Percentiles rank a stretch among this genome's conserved stretches.
Evolutionary conservation across 768 basidiomycete species (phyloP).

Genomic region (Lentinula sp.): DNA sequence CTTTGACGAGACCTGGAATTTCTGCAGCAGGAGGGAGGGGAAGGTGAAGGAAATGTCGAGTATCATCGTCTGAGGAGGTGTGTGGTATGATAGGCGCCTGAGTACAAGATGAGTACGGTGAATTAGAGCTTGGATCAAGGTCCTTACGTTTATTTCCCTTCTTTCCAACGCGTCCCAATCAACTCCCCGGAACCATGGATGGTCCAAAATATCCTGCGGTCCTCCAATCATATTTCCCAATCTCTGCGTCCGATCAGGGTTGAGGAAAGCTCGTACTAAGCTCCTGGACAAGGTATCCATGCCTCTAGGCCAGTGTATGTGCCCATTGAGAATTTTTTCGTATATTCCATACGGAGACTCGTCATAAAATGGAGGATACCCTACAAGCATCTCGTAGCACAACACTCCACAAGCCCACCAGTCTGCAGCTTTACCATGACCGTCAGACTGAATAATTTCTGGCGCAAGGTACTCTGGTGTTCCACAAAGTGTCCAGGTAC

Average conservation of each 20-base stretch:
- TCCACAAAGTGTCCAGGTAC: slow-evolving; percentile 96
- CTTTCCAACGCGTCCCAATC: slow-evolving; percentile 88
- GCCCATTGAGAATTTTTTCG: slow-evolving; percentile 89
- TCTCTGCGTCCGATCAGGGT: slow-evolving; percentile 87
- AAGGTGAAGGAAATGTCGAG: slow-evolving; percentile 78
- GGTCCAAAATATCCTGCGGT: slow-evolving; percentile 83
- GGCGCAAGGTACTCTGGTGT: slow-evolving; percentile 97
- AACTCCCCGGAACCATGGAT: slow-evolving; percentile 94
- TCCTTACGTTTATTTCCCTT: slow-evolving; percentile 73
- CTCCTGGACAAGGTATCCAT: slow-evolving; percentile 89
- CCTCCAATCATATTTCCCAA: slow-evolving; percentile 92
- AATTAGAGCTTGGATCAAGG: neutral
- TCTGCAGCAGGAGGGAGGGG: slow-evolving; percentile 73
- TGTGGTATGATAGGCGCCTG: slow-evolving; percentile 87
- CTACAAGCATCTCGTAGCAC: slow-evolving; percentile 98
- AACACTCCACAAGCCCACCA: slow-evolving; percentile 99
- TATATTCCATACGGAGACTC: slow-evolving; percentile 98
- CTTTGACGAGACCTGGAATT: slow-evolving; percentile 69
- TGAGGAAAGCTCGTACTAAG: slow-evolving; percentile 82
- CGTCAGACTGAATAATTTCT: slow-evolving; percentile 96
- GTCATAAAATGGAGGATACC: slow-evolving; percentile 98
- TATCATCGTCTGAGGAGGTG: slow-evolving; percentile 75
- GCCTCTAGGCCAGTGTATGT: slow-evolving; percentile 81
- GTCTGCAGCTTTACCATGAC: slow-evolving; percentile 96
- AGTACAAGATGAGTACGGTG: slow-evolving; percentile 4